Evolutionary conservation across 2,329 filamentous ascomycete genomes (phyloP), one percentile per base, ranked within the genome.

Genomic region (Trichoderma gracile): DNA sequence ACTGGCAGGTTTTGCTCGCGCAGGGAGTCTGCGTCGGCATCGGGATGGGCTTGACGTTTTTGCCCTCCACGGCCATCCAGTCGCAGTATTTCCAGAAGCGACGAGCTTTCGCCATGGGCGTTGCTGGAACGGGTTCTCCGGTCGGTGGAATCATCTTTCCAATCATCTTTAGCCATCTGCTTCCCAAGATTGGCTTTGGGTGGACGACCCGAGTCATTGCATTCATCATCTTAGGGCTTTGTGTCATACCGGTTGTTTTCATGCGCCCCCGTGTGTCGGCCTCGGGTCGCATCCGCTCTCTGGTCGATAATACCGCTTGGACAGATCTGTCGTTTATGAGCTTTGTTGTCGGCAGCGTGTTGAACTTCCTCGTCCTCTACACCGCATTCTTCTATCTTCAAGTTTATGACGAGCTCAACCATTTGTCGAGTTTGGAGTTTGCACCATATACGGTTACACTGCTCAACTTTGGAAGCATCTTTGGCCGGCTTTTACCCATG

Each of bases 381-480:
- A 43, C 53, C 17, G 40, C 23, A 3, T 56, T 56, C 25, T 56
- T 56, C 53, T 43, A 43, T 21, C 25, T 56, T 12, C 53, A 43
- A 21, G 53, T 43, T 21, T 56, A 19, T 9, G 23, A 56, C 23
- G 52, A 56, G 10, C 53, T 56, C 30, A 54, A 54, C 2, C 33
- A 54, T 0, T 79, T 84, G 46, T 54, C 71, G 0, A 70, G 75
- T 0, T 79, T 78, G 27, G 63, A 78, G 0, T 80, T 79, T 68
- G 38, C 38, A 8, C 38, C 40, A 5, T 80, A 82, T 68, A 69
- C 80, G 5, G 74, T 79, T 0, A 72, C 81, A 3, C 77, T 83
- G 55, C 75, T 82, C 55, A 83, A 83, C 68, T 81, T 76, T 3
- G 76, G 78, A 0, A 80, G 79, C 0, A 72, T 81, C 5, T 73